Percentiles rank a stretch among this genome's conserved stretches.
Conservation (phyloP, 176 grass and related monocot species). For the Oryza australiensis region DNA sequence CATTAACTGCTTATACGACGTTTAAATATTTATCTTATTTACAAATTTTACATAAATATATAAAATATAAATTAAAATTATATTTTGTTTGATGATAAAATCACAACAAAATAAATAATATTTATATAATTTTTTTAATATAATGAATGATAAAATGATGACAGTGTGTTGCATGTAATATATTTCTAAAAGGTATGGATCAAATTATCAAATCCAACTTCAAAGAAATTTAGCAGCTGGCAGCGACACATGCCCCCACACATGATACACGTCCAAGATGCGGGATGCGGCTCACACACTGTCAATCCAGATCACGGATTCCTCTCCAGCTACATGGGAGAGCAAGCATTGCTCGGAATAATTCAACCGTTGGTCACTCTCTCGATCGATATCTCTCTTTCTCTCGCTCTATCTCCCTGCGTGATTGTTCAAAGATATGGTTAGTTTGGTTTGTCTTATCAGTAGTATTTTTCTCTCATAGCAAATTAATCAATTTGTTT, state of each 20-base stretch:
- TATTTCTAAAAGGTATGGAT: neutral
- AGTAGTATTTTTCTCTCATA: no score
- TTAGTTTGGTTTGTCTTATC: no score
- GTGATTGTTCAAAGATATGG: neutral
- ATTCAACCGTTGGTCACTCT: neutral
- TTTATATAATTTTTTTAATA: no score
- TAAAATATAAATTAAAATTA: no score
- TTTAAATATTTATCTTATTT: no score
- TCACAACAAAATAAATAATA: no score
- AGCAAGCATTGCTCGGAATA: neutral
- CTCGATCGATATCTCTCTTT: neutral
- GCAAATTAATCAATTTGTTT: no score
- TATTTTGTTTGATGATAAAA: no score
- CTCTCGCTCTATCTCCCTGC: neutral
- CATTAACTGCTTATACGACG: no score
- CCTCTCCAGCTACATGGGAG: neutral
- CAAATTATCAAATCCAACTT: neutral
- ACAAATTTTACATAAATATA: no score
- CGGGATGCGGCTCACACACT: neutral
- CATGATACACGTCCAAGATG: neutral
- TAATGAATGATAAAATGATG: no score
- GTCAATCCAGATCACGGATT: neutral
- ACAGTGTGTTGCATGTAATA: neutral
- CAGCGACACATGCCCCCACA: neutral
- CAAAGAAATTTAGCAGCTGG: neutral